Base-by-base conservation (phyloP, 2,329 filamentous ascomycete genomes). In the Curvularia eragrostidis region DNA sequence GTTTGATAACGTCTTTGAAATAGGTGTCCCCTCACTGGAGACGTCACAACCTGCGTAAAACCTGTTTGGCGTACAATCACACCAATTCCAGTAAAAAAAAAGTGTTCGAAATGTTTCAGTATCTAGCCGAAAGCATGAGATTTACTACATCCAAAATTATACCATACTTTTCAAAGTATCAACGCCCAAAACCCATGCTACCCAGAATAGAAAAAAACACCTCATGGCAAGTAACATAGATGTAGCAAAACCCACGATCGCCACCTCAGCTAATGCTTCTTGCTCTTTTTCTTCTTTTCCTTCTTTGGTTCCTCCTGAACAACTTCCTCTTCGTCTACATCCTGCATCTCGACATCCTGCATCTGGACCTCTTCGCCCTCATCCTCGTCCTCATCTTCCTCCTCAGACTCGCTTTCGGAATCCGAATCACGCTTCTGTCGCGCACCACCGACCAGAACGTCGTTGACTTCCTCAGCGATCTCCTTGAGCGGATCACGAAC, bases 401-500 rank as follows among this genome's bases (percentile, higher is more conserved):
- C 63, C 12, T 61, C 64, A 1, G 23, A 18, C 21, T 59, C 62
- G 5, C 50, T 54, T 41, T 65, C 64, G 1, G 56, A 61, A 18
- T 58, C 55, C 2, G 55, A 58, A 39, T 58, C 55, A 13, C 55
- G 50, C 44, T 58, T 58, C 23, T 38, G 36, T 3, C 55, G 23
- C 2, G 43, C n/a, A 42, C 64, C 61, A 28, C 61, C 59, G 19
- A 59, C 54, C 18, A 62, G 54, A 5, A 59, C 56, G 0, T 54
- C 63, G 12, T 64, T 51, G 23, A 58, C 60, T 9, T 52, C 62
- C 5, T 56, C 55, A 3, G 46, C 54, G 3, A 23, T 56, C 21
- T 62, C 48, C 61, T 68, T 68, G 8, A 75, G 47, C 32, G 72
- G 73, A 59, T 76, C 73, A 10, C 61, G 32, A 1, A 71, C 65